Evolutionary conservation across 371 early-diverging fungal species (phyloP), one percentile per base, ranked within the genome.

Genomic region (Apophysomyces variabilis): DNA sequence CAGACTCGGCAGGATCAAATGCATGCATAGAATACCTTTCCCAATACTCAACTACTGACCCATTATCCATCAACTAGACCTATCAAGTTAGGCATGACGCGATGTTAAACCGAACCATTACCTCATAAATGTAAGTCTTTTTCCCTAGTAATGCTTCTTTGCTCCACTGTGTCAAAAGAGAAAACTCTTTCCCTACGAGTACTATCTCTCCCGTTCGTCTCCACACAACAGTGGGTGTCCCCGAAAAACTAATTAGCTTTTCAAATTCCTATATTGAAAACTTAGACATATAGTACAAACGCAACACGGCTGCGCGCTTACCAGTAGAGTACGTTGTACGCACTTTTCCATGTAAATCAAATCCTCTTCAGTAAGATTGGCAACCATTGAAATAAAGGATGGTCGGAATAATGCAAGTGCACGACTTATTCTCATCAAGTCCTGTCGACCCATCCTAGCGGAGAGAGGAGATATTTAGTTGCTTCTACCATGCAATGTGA

Each of bases 211-310:
- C 96, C 1, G 95, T 93, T 9, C 95, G 86, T 54, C 96, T 87
- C 96, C 96, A 96, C 43, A 96, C 92, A 26, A 93, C 95, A 4
- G 94, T 94, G 8, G 96, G 96, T 44, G 96, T 95, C 39, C 95
- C 96, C 21, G 94, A 92, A 66, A 89, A 92, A 8, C 89, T 87
- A 59, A 95, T 91, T 44, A 95, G 83, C 70, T 95, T 94, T 68
- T 94, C 96, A 70, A 89, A 94, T 84, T 96, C 96, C 89, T 89
- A 68, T 18, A 36, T 36, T 26, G 32, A 26, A 3, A n/a, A 21
- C 9, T 8, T 50, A 41, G 38, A 5, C n/a, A 54, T 37, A 13
- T 26, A 11, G 26, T 32, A 54, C 45, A 73, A n/a, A 3, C 32
- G 32, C 43, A 38, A 8, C n/a, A 38, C n/a, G 37, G 39, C 5